Conservation (phyloP, 2,329 filamentous ascomycete species). For the Didymosphaeria variabile region DNA sequence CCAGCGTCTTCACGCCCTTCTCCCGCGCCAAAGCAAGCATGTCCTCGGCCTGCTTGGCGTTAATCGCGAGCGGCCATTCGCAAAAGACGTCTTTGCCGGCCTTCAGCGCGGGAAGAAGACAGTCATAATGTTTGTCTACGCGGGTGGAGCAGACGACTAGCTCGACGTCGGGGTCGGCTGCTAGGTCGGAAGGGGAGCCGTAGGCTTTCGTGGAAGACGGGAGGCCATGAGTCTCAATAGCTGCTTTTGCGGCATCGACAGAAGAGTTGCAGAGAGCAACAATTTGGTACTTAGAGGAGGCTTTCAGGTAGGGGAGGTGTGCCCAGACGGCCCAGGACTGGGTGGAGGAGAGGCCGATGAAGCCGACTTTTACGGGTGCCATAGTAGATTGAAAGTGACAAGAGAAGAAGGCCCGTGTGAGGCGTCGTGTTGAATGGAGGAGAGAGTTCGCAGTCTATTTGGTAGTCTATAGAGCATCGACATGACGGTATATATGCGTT, state of each 20-base stretch:
- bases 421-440: not conserved
- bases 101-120: constrained; percentile 52
- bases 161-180: constrained; percentile 56
- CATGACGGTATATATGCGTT: constrained; percentile 11
- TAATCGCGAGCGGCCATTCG: constrained; percentile 58
- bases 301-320: constrained; percentile 50
- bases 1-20: constrained; percentile 52
- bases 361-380: constrained; percentile 39
- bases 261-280: constrained; percentile 59
- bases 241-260: constrained; percentile 49
- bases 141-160: constrained; percentile 55
- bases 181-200: constrained; percentile 53
- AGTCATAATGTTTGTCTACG: constrained; percentile 52
- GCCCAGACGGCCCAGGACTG: constrained; percentile 32
- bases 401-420: not conserved
- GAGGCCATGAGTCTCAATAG: constrained; percentile 54
- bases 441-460: not conserved
- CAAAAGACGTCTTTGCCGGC: constrained; percentile 61
- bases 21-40: constrained; percentile 49
- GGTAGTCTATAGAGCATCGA: not conserved
- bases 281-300: constrained; percentile 53
- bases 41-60: constrained; percentile 51
- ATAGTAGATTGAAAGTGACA: constrained; percentile 18
- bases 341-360: constrained; percentile 35
- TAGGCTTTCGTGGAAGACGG: constrained; percentile 54